Percentiles rank a stretch among this genome's conserved stretches.
Evolutionary conservation across 148 eudicot species (phyloP).

Genomic region (Rhododendron vialii): DNA sequence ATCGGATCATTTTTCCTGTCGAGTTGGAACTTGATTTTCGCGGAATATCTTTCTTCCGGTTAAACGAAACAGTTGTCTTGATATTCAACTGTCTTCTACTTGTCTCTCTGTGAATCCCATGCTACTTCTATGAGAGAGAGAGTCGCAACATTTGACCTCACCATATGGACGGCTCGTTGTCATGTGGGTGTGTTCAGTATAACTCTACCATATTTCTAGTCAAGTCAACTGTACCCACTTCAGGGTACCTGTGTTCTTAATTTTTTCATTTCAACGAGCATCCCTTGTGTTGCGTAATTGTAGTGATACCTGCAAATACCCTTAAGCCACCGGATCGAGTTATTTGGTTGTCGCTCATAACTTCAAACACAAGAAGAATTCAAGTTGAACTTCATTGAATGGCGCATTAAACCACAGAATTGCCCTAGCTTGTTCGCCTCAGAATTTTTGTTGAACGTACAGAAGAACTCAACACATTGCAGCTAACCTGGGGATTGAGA

Average conservation of each 20-base stretch:
- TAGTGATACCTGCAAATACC: neutral
- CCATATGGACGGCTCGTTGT: too few species aligned
- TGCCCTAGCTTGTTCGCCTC: neutral
- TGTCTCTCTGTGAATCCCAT: neutral
- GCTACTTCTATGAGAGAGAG: neutral
- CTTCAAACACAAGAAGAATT: too few species aligned
- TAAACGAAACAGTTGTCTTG: neutral
- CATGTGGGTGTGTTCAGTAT: neutral
- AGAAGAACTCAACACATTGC: neutral
- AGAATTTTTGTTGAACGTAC: neutral
- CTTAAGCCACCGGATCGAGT: neutral
- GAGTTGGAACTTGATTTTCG: neutral
- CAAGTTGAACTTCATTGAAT: too few species aligned
- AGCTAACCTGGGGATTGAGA: too few species aligned
- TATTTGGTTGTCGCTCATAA: neutral
- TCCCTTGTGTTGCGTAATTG: neutral
- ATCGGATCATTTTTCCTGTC: neutral
- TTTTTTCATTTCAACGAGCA: neutral
- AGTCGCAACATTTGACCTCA: neutral
- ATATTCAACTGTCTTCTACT: neutral
- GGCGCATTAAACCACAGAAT: neutral
- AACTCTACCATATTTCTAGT: neutral
- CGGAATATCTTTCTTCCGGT: neutral
- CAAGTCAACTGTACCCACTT: neutral
- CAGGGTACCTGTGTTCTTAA: neutral